Base-by-base conservation (phyloP, 257 asterid species). In the Dorcoceras hygrometricum region DNA sequence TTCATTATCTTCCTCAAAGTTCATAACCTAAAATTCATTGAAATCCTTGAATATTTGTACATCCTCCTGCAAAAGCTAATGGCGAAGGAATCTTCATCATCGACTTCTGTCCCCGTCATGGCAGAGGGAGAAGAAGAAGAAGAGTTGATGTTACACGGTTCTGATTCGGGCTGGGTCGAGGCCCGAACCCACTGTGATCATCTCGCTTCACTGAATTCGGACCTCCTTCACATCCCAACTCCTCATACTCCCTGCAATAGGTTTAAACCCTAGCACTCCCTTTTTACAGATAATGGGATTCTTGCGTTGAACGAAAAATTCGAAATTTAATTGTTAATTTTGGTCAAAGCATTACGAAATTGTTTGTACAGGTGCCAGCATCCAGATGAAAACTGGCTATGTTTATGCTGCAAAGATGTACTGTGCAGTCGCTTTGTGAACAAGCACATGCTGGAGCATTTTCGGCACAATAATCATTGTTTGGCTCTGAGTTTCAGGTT, bases 391-490 rank as follows among this genome's bases (percentile, higher is more conserved):
- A 87, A 89, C 69, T 92, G 97, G 96, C 64, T 89, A 26, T 92
- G 98, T 78, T 75, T 89, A 73, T 74, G 87, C 78, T 92, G 98
- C 78, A 87, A 89, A 76, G 83, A 87, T 14, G 98, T 92, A 0
- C 81, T 89, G 5, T 92, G 98, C 72, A 83, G 98, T 79, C 91
- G 97, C 31, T 92, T 89, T 65, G 96, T 87, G 72, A 92, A 89
- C 87, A 86, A 83, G 82, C 98, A 92, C 88, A 89, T 92, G 97
- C 81, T 92, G 3, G 86, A 87, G 72, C 98, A 92, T 76, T 82
- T 73, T 73, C 85, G 79, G 70, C 81, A 77, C 58, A 39, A 56
- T 0, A 36, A 73, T 26, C 98, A 92, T 63, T 71, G 77, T 43
- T 19, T 89, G 65, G 98, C 96, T 3, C 79, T 92, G 20, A 92